Base-by-base conservation (phyloP, 768 basidiomycete genomes). In the Mycena kentingensis region DNA sequence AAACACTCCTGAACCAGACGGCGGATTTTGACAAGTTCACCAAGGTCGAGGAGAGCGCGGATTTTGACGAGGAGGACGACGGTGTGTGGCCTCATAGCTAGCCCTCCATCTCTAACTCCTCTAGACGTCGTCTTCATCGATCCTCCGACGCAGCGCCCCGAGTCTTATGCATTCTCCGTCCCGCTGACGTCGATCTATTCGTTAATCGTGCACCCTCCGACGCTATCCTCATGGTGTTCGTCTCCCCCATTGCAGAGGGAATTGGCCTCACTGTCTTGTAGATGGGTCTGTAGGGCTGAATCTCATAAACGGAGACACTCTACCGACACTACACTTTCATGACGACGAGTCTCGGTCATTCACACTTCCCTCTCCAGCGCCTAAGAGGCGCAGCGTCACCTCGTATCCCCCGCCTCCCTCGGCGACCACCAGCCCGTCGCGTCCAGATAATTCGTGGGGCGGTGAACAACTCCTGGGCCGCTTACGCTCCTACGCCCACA, bases 111-210 rank as follows among this genome's bases (percentile, higher is more conserved):
- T 29, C 48, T 43, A 46, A 31, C 32, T 54, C 16, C 37, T 35
- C 22, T 54, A 93, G 92, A 94, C 63, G 85, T 85, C 25, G 88
- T 94, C 21, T 78, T 93, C 35, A 91, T 94, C 55, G 88, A 93
- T 60, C 76, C 93, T 49, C 93, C 93, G 27, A 82, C 82, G 1
- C 87, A 88, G 60, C 77, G 87, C 44, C 88, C 92, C 3, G 91
- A 95, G 67, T 90, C 90, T 18, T 97, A 97, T 65, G 93, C 94
- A 1, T 97, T 97, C 73, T 95, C 94, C n/a, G 89, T 96, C 1
- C 89, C 94, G 10, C 64, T 97, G 38, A 88, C 88, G 0, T 88
- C 88, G 10, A 84, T 98, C 60, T 97, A 96, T 65, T 95, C 92
- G 10, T 79, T 97, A 49, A 76, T 94, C 51, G 88, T 93, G 1